Conservation (phyloP, 345 rosid genomes). For the Melastoma malabathricum region DNA sequence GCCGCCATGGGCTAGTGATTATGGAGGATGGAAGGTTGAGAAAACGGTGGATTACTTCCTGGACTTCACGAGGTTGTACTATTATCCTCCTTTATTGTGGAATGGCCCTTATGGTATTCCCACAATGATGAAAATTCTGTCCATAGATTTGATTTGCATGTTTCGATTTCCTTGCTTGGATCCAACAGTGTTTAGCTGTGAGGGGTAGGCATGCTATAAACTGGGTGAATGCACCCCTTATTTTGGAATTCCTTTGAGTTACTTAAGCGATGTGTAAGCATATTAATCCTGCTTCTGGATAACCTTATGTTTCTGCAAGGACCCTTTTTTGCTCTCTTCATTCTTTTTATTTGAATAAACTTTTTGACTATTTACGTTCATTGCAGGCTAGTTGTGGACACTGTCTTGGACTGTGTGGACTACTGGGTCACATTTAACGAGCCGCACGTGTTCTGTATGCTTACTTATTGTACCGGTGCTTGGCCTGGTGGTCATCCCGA, state of each 20-base stretch:
- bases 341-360: constrained; percentile 3
- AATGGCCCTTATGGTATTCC: too few species aligned
- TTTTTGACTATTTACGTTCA: constrained; percentile 9
- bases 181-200: too few species aligned
- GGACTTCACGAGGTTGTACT: constrained; percentile 64
- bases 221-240: too few species aligned
- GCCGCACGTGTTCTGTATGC: constrained; percentile 85
- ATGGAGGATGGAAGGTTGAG: constrained; percentile 96
- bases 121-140: too few species aligned
- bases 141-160: too few species aligned
- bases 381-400: constrained; percentile 79
- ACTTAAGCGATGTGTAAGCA: too few species aligned
- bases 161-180: too few species aligned
- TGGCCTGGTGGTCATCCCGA: constrained; percentile 98
- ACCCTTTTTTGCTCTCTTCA: background rate
- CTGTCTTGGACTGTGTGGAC: constrained; percentile 64
- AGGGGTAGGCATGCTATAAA: too few species aligned
- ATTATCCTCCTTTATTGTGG: background rate
- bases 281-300: too few species aligned
- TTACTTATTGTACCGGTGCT: constrained; percentile 88
- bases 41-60: constrained; percentile 80
- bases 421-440: constrained; percentile 91
- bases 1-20: constrained; percentile 95
- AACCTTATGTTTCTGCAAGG: too few species aligned
- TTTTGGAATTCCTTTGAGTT: too few species aligned